Evolutionary conservation across 2,329 filamentous ascomycete species (phyloP), one percentile per base, ranked within the genome.

Genomic region (Botrytis hyacinthi): DNA sequence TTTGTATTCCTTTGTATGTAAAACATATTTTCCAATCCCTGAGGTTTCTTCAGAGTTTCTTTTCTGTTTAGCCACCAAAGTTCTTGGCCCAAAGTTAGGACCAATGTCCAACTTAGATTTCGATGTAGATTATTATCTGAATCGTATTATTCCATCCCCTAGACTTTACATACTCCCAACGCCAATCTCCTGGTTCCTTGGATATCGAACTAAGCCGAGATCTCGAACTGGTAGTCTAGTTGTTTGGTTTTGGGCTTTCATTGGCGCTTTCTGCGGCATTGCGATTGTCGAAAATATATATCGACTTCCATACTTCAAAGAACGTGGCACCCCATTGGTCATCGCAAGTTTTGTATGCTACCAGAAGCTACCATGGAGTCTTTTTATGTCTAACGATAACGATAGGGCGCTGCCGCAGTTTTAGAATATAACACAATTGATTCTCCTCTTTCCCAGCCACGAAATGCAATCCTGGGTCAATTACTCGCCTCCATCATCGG

Each of bases 61-160:
- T 40, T 29, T 57, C 48, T 29, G 35, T 54, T 51, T 68, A 48
- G 37, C 32, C 35, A 29, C 14, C 26, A 42, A n/a, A 57, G 66
- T 57, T 68, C 46, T 59, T 69, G 66, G 26, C 51, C 54, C 40
- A 37, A 60, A 51, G 42, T 69, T 35, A 69, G 60, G 26, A 67
- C 54, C 44, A 54, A 60, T 68, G 51, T 73, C 66, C 54, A 32
- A 44, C 46, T 61, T 69, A 51, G 71, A 80, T 68, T 89, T 97
- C 82, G 89, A 96, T 82, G 88, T 97, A 76, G 94, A 97, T 84
- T 83, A 83, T n/a, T 89, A 91, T 80, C 81, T 97, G 69, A 94
- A 95, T 80, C 91, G 87, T 4, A 85, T 89, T 74, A 80, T 97
- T 37, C 92, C 92, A 14, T 84, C 87, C 22, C 91, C 91, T 59